Conservation (phyloP, 768 basidiomycete genomes). For the Rhizopogon salebrosus region DNA sequence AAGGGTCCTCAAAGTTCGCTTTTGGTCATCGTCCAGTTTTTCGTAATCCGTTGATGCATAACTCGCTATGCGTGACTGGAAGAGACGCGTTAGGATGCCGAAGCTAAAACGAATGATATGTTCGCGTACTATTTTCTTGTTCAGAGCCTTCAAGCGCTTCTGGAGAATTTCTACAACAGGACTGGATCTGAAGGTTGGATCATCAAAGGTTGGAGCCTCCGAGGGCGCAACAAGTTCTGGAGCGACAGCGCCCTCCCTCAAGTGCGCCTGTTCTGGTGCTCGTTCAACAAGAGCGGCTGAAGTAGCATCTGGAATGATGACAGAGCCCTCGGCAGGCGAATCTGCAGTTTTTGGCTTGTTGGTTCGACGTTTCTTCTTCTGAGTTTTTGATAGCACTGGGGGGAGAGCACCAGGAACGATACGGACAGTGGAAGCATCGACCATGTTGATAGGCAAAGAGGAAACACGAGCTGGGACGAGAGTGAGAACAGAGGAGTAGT, state of each 20-base stretch:
- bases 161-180: constrained; percentile 74
- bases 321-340: constrained; percentile 36
- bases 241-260: constrained; percentile 41
- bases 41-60: constrained; percentile 66
- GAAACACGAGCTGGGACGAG: constrained; percentile 3
- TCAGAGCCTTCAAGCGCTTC: constrained; percentile 71
- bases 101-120: neutral
- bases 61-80: constrained; percentile 64
- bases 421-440: constrained; percentile 37
- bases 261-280: constrained; percentile 42
- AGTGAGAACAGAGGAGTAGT: neutral
- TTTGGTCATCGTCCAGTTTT: constrained; percentile 87
- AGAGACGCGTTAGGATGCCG: neutral
- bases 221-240: constrained; percentile 40
- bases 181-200: constrained; percentile 46
- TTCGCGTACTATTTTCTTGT: constrained; percentile 76
- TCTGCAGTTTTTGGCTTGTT: constrained; percentile 40
- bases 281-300: constrained; percentile 45
- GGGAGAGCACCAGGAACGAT: constrained; percentile 77
- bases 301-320: constrained; percentile 38
- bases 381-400: constrained; percentile 52
- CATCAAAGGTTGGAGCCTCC: constrained; percentile 40
- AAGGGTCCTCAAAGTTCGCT: constrained; percentile 63
- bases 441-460: constrained; percentile 23
- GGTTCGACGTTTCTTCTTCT: constrained; percentile 66